Percentiles rank a stretch among this genome's conserved stretches.
phyloP scores from a whole-genome alignment of 306 rosid genomes.

The Acacia confusa region DNA sequence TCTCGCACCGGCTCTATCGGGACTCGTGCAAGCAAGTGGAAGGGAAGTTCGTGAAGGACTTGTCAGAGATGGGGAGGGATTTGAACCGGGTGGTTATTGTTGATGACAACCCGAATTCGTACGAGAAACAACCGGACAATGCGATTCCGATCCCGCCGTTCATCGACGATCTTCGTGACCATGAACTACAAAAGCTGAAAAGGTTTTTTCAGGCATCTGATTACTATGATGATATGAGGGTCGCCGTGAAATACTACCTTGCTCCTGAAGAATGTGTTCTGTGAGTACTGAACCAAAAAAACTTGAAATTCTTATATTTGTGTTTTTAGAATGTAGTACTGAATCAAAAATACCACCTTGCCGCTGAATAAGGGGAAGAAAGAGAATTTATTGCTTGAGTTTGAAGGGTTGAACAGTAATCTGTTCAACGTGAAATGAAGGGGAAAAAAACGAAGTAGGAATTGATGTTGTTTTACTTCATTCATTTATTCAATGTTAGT shows the following conservation, averaged over 20 bases:
- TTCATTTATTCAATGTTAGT: slow-evolving; percentile 8
- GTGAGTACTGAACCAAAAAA: neutral
- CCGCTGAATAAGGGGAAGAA: neutral
- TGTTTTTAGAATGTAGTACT: no score
- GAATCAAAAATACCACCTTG: no score
- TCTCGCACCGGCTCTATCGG: slow-evolving; percentile 74
- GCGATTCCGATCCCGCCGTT: slow-evolving; percentile 69
- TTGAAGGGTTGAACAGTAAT: slow-evolving; percentile 32
- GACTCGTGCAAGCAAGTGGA: slow-evolving; percentile 71
- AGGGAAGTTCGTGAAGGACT: slow-evolving; percentile 78
- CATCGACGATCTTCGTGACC: slow-evolving; percentile 57
- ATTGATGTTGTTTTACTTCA: neutral
- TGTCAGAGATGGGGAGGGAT: slow-evolving; percentile 63
- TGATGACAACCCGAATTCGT: slow-evolving; percentile 87
- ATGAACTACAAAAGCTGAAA: slow-evolving; percentile 57
- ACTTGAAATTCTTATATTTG: neutral
- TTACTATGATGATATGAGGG: slow-evolving; percentile 70
- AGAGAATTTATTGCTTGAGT: neutral
- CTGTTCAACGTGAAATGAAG: slow-evolving; percentile 42
- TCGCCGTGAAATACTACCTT: slow-evolving; percentile 57
- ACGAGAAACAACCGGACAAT: slow-evolving; percentile 66
- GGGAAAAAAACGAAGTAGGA: neutral
- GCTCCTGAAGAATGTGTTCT: neutral
- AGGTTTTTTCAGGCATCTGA: slow-evolving; percentile 54
- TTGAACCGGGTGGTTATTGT: slow-evolving; percentile 65